Conservation (phyloP, 2,329 filamentous ascomycete species). For the Sarocladiaceae sp. region DNA sequence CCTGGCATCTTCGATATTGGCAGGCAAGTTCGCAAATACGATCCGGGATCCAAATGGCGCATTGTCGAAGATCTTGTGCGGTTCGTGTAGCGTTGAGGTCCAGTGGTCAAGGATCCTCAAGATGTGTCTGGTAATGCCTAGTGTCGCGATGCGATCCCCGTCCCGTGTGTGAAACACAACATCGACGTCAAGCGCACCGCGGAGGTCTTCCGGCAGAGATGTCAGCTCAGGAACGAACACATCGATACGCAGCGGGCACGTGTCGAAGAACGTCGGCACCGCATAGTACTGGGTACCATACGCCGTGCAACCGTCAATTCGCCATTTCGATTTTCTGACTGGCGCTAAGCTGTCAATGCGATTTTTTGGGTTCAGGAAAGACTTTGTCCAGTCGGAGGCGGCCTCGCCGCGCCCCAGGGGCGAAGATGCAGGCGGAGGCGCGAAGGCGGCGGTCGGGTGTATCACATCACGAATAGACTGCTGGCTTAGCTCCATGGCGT, state of each 20-base stretch:
- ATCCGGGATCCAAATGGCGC: constrained; percentile 56
- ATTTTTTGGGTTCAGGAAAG: constrained; percentile 56
- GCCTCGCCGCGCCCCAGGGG: constrained; percentile 5
- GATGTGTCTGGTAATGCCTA: constrained; percentile 51
- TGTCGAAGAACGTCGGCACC: constrained; percentile 43
- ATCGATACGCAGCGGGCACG: constrained; percentile 52
- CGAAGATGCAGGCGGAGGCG: constrained; percentile 11
- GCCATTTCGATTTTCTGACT: constrained; percentile 44
- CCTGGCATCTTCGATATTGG: constrained; percentile 39
- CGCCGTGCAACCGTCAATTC: constrained; percentile 54
- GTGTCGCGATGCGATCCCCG: constrained; percentile 37
- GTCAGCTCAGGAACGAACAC: constrained; percentile 51
- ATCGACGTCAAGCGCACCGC: constrained; percentile 42
- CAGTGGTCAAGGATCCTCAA: constrained; percentile 50
- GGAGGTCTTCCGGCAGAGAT: constrained; percentile 34
- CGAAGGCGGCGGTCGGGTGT: constrained; percentile 54
- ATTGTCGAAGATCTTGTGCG: constrained; percentile 32
- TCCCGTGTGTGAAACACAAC: constrained; percentile 54
- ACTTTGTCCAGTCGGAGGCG: constrained; percentile 37
- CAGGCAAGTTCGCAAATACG: constrained; percentile 46
- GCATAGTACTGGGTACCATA: constrained; percentile 56
- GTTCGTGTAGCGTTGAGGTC: constrained; percentile 31
- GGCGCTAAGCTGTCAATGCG: constrained; percentile 52
- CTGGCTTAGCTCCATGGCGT: constrained; percentile 50
- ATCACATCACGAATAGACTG: constrained; percentile 50